Conservation (phyloP, 768 basidiomycete genomes). For the Boletus sensibilis region DNA sequence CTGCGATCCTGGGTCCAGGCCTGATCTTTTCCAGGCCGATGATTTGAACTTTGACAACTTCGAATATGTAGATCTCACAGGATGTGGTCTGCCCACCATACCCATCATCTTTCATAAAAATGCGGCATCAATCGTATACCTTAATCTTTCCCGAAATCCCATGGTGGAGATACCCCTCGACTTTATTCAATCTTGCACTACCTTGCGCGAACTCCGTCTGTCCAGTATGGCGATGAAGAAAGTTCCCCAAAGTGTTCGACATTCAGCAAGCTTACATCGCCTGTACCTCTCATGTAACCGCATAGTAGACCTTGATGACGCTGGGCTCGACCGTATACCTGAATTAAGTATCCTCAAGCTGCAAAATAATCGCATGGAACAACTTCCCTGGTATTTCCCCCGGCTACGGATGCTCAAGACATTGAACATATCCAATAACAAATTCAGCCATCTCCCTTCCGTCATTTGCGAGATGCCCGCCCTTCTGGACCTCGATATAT, state of each 20-base stretch:
- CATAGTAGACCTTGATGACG: conserved; percentile 85
- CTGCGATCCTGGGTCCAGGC: neutral
- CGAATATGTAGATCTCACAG: conserved; percentile 79
- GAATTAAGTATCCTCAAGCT: conserved; percentile 67
- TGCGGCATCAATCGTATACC: conserved; percentile 77
- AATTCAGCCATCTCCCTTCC: conserved; percentile 71
- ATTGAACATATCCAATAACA: conserved; percentile 96
- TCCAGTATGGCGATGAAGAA: conserved; percentile 94
- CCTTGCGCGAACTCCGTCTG: conserved; percentile 80
- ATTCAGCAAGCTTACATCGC: conserved; percentile 68
- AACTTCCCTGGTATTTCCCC: conserved; percentile 82
- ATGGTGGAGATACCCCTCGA: conserved; percentile 96
- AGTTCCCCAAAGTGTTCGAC: conserved; percentile 80
- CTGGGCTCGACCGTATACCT: conserved; percentile 73
- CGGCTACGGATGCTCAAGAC: conserved; percentile 66
- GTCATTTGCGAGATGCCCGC: conserved; percentile 70
- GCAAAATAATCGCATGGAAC: conserved; percentile 90
- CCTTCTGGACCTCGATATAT: conserved; percentile 87
- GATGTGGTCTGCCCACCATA: conserved; percentile 78
- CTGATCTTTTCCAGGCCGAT: conserved; percentile 54
- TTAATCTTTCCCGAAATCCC: conserved; percentile 91
- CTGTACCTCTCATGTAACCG: conserved; percentile 92
- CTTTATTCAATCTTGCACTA: conserved; percentile 87
- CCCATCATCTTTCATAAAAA: conserved; percentile 84
- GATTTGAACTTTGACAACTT: conserved; percentile 69